These are phyloP conservation scores for Lactifluus echinatus DNA, from an alignment of 768 basidiomycete species.

Conservation along the genomic window DNA sequence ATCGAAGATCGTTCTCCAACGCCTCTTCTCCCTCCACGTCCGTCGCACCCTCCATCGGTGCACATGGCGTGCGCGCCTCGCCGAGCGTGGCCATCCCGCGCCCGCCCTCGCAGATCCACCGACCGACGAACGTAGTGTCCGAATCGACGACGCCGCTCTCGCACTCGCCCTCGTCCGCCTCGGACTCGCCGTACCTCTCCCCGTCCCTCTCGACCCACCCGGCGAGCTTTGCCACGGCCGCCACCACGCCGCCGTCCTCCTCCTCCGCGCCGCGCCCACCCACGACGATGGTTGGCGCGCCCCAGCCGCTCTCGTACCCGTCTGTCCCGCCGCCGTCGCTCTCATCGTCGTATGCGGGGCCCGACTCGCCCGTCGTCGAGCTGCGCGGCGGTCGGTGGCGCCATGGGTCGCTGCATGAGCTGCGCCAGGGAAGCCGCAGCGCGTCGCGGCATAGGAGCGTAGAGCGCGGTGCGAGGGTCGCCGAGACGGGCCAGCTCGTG, in stretches of 20 bases:
- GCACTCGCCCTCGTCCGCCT: slow-evolving; percentile 52
- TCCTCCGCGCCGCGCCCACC: slow-evolving; percentile 48
- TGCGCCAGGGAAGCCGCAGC: slow-evolving; percentile 30
- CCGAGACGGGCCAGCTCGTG: slow-evolving; percentile 56
- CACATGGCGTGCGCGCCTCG: slow-evolving; percentile 27
- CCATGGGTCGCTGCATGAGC: slow-evolving; percentile 24
- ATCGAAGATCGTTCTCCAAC: slow-evolving; percentile 42
- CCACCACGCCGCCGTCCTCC: slow-evolving; percentile 70
- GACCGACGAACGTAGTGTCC: slow-evolving; percentile 40
- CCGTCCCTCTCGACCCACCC: slow-evolving; percentile 45
- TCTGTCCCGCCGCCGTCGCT: slow-evolving; percentile 77
- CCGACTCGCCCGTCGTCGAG: slow-evolving; percentile 26
- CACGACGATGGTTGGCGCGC: slow-evolving; percentile 31
- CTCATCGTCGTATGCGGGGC: slow-evolving; percentile 43
- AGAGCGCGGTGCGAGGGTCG: slow-evolving; percentile 58
- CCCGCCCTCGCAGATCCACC: slow-evolving; percentile 52
- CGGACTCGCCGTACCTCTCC: slow-evolving; percentile 43
- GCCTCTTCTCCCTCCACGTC: slow-evolving; percentile 42
- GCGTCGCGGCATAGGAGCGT: slow-evolving; percentile 47
- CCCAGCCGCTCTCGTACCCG: slow-evolving; percentile 58
- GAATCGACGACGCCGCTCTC: slow-evolving; percentile 56
- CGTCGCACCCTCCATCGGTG: slow-evolving; percentile 24
- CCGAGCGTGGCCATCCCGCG: slow-evolving; percentile 70
- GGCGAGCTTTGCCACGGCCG: slow-evolving; percentile 49
- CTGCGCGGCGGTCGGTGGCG: slow-evolving; percentile 27